These are phyloP conservation scores for Cutaneotrichosporon sp. DNA, from an alignment of 1,284 basidiomycete species.

Conservation along the genomic window DNA sequence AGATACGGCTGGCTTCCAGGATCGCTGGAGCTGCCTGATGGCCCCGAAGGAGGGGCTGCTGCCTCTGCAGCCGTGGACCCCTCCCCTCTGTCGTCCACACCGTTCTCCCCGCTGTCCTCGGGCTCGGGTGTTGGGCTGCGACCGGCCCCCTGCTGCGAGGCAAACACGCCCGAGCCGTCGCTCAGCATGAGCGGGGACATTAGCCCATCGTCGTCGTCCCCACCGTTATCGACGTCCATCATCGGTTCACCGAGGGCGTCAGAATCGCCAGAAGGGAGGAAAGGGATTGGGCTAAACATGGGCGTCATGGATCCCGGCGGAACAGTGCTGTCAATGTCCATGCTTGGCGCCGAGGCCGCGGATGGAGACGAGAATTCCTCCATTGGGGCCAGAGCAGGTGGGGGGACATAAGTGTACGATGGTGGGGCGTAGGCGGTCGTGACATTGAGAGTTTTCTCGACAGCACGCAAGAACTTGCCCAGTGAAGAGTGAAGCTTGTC, in stretches of 20 bases:
- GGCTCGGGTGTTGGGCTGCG: conserved; percentile 40
- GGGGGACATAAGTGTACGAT: conserved; percentile 31
- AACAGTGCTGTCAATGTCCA: conserved; percentile 29
- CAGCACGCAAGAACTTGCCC: conserved; percentile 85
- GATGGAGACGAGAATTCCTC: neutral
- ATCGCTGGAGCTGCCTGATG: conserved; percentile 28
- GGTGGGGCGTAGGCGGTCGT: conserved; percentile 57
- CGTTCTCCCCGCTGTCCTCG: conserved; percentile 28
- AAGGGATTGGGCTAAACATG: conserved; percentile 49
- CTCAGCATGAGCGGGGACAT: conserved; percentile 40
- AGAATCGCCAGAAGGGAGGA: conserved; percentile 25
- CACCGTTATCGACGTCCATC: conserved; percentile 9
- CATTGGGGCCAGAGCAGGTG: neutral
- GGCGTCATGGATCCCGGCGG: conserved; percentile 42
- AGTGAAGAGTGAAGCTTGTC: conserved; percentile 66
- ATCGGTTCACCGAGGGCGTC: conserved; percentile 18
- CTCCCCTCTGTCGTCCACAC: neutral
- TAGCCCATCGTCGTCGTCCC: conserved; percentile 25
- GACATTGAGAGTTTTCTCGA: conserved; percentile 79
- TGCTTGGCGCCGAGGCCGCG: neutral
- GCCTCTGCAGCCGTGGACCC: neutral
- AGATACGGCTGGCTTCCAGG: conserved; percentile 43
- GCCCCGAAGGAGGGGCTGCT: no score
- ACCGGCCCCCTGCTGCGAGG: conserved; percentile 7
- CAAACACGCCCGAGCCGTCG: conserved; percentile 11